Evolutionary conservation across 352 stramenopile species (phyloP).

Genomic region (Globisporangium lucens): DNA sequence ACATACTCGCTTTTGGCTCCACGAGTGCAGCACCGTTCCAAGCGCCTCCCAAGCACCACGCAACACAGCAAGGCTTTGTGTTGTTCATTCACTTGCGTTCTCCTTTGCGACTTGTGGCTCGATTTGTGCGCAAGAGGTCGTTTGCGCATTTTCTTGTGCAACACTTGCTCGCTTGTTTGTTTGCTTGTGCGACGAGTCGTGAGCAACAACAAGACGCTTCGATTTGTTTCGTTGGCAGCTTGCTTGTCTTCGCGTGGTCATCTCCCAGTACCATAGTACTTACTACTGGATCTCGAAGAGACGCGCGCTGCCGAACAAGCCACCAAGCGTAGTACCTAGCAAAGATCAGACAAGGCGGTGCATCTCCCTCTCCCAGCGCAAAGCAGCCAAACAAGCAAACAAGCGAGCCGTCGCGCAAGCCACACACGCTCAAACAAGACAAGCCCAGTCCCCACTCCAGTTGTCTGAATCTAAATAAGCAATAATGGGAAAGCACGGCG

Average conservation of each 20-base stretch:
- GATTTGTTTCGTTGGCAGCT: constrained; percentile 5
- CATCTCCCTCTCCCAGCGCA: not conserved
- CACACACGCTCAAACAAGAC: not conserved
- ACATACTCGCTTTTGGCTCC: constrained; percentile 11
- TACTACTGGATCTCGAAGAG: constrained; percentile 9
- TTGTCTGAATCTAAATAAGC: not conserved
- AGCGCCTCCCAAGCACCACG: not conserved
- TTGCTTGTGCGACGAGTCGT: constrained; percentile 6
- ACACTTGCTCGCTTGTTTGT: not conserved
- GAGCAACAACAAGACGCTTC: constrained; percentile 8
- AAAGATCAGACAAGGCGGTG: not conserved
- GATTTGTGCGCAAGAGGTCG: constrained; percentile 1
- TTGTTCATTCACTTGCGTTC: constrained; percentile 1
- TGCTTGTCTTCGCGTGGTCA: not conserved
- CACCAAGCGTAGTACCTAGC: constrained; percentile 4
- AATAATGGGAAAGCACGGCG: constrained; percentile 55
- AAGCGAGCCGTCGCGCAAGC: constrained; percentile 7
- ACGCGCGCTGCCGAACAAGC: not conserved
- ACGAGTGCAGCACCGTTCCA: constrained; percentile 7
- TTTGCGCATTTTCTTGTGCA: not conserved
- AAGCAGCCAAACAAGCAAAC: constrained; percentile 13
- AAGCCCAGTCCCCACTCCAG: not conserved
- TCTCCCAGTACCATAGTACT: not conserved
- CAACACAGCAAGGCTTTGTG: not conserved
- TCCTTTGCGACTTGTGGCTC: not conserved